Evolutionary conservation across 2,329 filamentous ascomycete species (phyloP).

Genomic region (Alternaria conjuncta): DNA sequence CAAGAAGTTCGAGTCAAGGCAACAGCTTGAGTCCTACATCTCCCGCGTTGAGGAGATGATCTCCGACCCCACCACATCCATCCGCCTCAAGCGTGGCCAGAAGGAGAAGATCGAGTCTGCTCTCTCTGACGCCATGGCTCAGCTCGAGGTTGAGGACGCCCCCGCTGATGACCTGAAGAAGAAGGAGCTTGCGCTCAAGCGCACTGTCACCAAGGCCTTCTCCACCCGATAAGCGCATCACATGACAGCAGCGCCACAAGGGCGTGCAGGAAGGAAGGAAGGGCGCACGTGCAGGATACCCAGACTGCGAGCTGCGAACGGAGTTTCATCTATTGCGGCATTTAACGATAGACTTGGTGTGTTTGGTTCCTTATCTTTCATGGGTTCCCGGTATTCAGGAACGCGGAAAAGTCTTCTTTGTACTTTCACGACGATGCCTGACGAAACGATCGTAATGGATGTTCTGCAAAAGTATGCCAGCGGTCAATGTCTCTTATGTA

Average conservation of each 20-base stretch:
- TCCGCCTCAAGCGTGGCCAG: slow-evolving; percentile 98
- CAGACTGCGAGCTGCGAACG: slow-evolving; percentile 38
- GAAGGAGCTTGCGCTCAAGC: slow-evolving; percentile 98
- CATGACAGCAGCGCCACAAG: slow-evolving; percentile 6
- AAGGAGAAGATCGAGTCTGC: slow-evolving; percentile 99
- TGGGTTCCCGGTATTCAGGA: slow-evolving; percentile 33
- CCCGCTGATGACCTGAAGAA: slow-evolving; percentile 96
- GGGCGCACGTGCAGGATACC: slow-evolving; percentile 39
- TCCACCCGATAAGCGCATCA: slow-evolving; percentile 72
- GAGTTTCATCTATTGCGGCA: slow-evolving; percentile 41
- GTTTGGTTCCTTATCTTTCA: slow-evolving; percentile 39
- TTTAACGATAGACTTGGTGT: slow-evolving; percentile 46
- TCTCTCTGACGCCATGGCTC: slow-evolving; percentile 95
- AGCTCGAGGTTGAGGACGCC: slow-evolving; percentile 94
- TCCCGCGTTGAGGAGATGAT: slow-evolving; percentile 98
- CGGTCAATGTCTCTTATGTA: slow-evolving; percentile 29
- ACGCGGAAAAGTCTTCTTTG: slow-evolving; percentile 35
- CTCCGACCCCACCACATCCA: slow-evolving; percentile 91
- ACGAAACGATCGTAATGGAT: slow-evolving; percentile 35
- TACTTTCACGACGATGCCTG: slow-evolving; percentile 39
- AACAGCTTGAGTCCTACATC: slow-evolving; percentile 99
- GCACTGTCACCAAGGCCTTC: slow-evolving; percentile 98
- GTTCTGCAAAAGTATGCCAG: slow-evolving; percentile 31
- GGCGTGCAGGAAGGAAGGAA: slow-evolving; percentile 25
- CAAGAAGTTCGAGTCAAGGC: slow-evolving; percentile 99